These are phyloP conservation scores for Theileria annulata DNA, from an alignment of 169 alveolate genomes.

Conservation along the genomic window DNA sequence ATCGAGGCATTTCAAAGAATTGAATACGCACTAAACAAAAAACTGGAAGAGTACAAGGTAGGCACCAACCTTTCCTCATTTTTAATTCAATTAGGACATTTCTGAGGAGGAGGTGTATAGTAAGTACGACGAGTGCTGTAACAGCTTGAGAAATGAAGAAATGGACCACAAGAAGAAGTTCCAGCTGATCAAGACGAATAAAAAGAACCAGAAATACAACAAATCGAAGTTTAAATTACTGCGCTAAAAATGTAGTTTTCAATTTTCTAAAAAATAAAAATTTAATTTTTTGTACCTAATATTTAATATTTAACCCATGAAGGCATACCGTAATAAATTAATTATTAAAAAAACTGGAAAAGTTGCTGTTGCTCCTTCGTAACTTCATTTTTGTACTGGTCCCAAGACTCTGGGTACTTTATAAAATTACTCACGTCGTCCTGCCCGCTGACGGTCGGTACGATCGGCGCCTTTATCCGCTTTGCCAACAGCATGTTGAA, in stretches of 20 bases:
- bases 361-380: conserved; percentile 17
- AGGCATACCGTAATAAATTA: background rate
- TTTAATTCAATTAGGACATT: background rate
- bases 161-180: conserved; percentile 15
- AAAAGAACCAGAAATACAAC: conserved; percentile 14
- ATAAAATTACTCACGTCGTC: conserved; percentile 69
- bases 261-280: too few relatives aligned
- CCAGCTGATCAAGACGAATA: conserved; percentile 8
- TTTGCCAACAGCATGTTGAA: conserved; percentile 73
- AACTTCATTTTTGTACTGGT: background rate
- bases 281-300: too few relatives aligned
- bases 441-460: conserved; percentile 69
- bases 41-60: conserved; percentile 75
- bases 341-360: conserved; percentile 3
- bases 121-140: conserved; percentile 3
- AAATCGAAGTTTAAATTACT: conserved; percentile 7
- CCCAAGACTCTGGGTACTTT: conserved; percentile 62
- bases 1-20: conserved; percentile 89
- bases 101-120: conserved; percentile 2
- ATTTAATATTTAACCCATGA: too few relatives aligned
- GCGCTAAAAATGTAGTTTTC: background rate
- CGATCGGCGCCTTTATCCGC: conserved; percentile 75
- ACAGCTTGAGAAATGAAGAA: conserved; percentile 7
- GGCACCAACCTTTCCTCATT: background rate
- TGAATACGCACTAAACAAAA: conserved; percentile 87